A percentile compares a stretch with the other conserved stretches of the same genome.
Conservation (phyloP, 2,329 filamentous ascomycete species). For the Kalmusia sp. region DNA sequence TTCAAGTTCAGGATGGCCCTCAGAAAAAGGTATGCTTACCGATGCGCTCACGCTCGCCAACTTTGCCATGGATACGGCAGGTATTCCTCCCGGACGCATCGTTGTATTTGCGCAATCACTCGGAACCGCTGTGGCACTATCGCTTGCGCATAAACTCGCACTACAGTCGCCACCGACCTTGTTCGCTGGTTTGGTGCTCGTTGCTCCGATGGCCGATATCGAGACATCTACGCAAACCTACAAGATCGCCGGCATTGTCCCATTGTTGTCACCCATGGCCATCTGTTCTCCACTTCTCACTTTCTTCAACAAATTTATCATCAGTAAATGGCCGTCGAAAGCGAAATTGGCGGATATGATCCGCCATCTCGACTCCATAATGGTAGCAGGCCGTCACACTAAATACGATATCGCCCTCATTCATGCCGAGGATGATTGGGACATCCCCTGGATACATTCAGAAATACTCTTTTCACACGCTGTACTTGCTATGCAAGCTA, state of each 20-base stretch:
- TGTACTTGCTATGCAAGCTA: constrained; percentile 54
- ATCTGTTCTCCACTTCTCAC: constrained; percentile 50
- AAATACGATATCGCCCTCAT: constrained; percentile 58
- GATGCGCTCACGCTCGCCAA: constrained; percentile 62
- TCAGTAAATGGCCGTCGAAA: constrained; percentile 60
- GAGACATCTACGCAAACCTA: constrained; percentile 64
- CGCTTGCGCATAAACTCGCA: constrained; percentile 54
- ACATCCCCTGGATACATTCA: constrained; percentile 60
- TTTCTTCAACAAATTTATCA: constrained; percentile 57
- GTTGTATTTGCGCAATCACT: constrained; percentile 67
- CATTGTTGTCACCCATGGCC: constrained; percentile 60
- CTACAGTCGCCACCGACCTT: constrained; percentile 51
- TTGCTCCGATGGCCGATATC: constrained; percentile 65
- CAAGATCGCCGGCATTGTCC: constrained; percentile 61
- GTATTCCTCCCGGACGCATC: constrained; percentile 62
- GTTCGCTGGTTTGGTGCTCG: constrained; percentile 63
- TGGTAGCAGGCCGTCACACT: constrained; percentile 36
- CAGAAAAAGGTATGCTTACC: constrained; percentile 60
- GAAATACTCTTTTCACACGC: constrained; percentile 62
- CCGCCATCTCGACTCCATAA: constrained; percentile 29
- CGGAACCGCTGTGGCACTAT: constrained; percentile 61
- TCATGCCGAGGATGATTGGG: constrained; percentile 60
- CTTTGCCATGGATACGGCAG: constrained; percentile 61
- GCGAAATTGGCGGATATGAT: constrained; percentile 58
- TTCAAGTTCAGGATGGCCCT: constrained; percentile 59